A percentile compares a stretch with the other conserved stretches of the same genome.
Evolutionary conservation across 2,329 filamentous ascomycete genomes (phyloP).

Genomic region (Calonectria montana): DNA sequence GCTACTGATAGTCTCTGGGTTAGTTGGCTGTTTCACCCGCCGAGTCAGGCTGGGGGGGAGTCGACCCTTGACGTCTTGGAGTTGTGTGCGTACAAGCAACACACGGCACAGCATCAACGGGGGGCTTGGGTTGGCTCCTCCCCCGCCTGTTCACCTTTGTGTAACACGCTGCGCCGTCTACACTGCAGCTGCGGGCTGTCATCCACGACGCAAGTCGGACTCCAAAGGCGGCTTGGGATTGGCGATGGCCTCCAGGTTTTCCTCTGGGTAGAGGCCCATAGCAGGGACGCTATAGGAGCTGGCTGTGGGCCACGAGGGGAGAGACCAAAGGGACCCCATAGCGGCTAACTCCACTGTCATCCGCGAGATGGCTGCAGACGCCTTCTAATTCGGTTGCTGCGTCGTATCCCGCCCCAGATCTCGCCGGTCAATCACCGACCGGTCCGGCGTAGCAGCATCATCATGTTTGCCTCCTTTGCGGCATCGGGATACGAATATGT

Average conservation of each 20-base stretch:
- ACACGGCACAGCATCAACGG: not conserved
- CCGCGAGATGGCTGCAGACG: constrained; percentile 5
- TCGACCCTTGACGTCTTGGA: not conserved
- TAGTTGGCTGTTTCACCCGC: not conserved
- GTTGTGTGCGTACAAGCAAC: not conserved
- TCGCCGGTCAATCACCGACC: constrained; percentile 9
- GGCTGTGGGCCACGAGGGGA: not conserved
- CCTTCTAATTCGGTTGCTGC: not conserved
- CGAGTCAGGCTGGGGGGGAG: not conserved
- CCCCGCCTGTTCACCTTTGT: constrained; percentile 7
- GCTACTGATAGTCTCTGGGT: not conserved
- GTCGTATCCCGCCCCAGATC: constrained; percentile 10
- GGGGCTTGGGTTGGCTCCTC: not conserved
- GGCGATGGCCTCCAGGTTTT: constrained; percentile 1
- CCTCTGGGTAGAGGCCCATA: not conserved
- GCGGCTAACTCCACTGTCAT: constrained; percentile 15
- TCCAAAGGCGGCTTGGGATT: not conserved
- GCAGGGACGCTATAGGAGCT: not conserved
- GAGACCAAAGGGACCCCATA: constrained; percentile 1
- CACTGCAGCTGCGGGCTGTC: not conserved
- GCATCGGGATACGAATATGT: constrained; percentile 1
- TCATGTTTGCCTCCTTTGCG: not conserved
- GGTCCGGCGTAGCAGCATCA: not conserved
- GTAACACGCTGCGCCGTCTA: not conserved
- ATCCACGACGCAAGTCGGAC: not conserved